Conservation (phyloP, 2,329 filamentous ascomycete genomes). For the Fusarium sp. region DNA sequence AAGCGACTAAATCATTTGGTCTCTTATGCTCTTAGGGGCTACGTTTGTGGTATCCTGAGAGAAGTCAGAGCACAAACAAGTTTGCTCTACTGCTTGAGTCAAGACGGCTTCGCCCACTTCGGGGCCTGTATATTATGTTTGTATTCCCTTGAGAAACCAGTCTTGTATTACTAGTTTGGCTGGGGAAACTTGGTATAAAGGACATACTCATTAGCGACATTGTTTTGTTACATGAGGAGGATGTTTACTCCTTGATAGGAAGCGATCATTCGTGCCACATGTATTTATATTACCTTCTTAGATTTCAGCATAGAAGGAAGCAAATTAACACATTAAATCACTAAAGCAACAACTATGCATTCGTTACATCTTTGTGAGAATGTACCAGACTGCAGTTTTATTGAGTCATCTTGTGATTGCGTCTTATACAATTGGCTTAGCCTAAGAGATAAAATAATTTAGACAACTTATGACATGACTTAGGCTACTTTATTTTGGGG, state of each 20-base stretch:
- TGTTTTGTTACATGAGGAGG: background rate
- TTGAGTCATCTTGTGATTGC: background rate
- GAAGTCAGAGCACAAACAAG: too few relatives aligned
- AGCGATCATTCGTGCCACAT: background rate
- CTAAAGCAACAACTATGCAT: background rate
- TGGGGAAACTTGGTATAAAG: background rate
- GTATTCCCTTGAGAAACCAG: background rate
- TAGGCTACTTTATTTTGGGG: background rate
- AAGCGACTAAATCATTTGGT: background rate
- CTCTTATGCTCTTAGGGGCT: background rate
- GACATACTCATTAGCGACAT: background rate
- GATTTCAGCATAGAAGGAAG: background rate
- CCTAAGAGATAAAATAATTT: fast-evolving
- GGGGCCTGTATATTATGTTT: too few relatives aligned
- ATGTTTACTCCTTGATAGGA: background rate
- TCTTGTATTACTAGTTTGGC: background rate
- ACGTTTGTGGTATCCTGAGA: fast-evolving
- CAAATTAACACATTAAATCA: too few relatives aligned
- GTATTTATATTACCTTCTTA: background rate
- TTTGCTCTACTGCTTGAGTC: too few relatives aligned
- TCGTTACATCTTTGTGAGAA: background rate
- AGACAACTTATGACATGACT: fast-evolving
- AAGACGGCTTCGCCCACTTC: too few relatives aligned
- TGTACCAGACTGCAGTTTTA: background rate
- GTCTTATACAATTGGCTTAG: background rate